A percentile compares a stretch with the other conserved stretches of the same genome.
Evolutionary conservation across 2,329 filamentous ascomycete species (phyloP).

Genomic region (Diaporthe helianthi): DNA sequence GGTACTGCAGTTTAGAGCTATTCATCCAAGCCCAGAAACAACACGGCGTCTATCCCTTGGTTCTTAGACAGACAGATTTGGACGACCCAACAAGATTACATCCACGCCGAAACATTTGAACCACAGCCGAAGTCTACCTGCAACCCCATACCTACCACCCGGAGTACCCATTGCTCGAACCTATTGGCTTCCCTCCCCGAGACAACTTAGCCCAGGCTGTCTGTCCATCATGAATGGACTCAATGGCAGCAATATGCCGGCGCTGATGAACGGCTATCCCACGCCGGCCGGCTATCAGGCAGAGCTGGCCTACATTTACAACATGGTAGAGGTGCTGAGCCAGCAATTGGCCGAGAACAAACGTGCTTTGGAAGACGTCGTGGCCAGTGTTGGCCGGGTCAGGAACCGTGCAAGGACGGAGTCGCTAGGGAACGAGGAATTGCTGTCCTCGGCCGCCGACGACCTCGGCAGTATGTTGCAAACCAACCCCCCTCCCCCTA

Average conservation of each 20-base stretch:
- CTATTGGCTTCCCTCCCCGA: too few species aligned
- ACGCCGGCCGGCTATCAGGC: constrained; percentile 73
- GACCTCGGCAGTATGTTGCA: constrained; percentile 60
- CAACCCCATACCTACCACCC: neutral
- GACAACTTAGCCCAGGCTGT: neutral
- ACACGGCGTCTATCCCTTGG: constrained; percentile 2
- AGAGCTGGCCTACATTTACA: constrained; percentile 72
- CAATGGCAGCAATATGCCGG: constrained; percentile 55
- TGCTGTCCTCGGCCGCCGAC: constrained; percentile 62
- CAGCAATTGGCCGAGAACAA: constrained; percentile 68
- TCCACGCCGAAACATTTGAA: neutral
- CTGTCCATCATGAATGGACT: constrained; percentile 54
- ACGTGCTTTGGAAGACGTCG: constrained; percentile 67
- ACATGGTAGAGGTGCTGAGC: constrained; percentile 72
- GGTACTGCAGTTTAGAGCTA: neutral
- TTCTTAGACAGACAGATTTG: neutral
- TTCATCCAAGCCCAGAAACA: neutral
- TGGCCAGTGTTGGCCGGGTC: constrained; percentile 67
- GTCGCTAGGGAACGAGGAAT: constrained; percentile 63
- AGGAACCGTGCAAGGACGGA: constrained; percentile 62
- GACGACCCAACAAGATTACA: neutral
- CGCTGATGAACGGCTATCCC: constrained; percentile 55
- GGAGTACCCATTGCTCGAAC: neutral
- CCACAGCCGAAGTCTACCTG: neutral
- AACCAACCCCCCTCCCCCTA: neutral